Percentiles rank a stretch among this genome's conserved stretches.
phyloP scores from a whole-genome alignment of 805 yeast species.

The Pichia cabralensis region DNA sequence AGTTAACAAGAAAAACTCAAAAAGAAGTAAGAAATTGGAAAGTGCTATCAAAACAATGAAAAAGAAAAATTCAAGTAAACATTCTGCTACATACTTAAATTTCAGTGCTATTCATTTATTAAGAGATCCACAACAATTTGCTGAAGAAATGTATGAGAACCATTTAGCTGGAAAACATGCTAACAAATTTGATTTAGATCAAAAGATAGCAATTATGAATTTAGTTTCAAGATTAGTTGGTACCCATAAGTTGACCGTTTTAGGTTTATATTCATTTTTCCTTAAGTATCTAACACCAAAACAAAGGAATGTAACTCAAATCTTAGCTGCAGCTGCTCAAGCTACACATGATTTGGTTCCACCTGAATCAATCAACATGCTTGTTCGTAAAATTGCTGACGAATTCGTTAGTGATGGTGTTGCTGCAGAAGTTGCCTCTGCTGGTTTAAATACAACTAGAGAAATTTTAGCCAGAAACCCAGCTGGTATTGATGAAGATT shows the following conservation, averaged over 20 bases:
- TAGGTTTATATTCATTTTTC: slow-evolving; percentile 84
- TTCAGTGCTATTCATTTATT: slow-evolving; percentile 91
- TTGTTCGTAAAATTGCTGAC: slow-evolving; percentile 88
- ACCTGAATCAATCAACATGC: slow-evolving; percentile 75
- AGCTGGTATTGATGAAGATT: slow-evolving; percentile 78
- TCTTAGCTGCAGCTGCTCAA: slow-evolving; percentile 96
- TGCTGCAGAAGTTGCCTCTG: slow-evolving; percentile 94
- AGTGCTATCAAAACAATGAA: slow-evolving; percentile 59
- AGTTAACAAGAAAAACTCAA: slow-evolving; percentile 73
- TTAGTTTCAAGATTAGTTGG: slow-evolving; percentile 84
- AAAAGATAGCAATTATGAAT: slow-evolving; percentile 80
- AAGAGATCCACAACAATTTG: slow-evolving; percentile 97
- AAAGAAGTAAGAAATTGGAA: slow-evolving; percentile 73
- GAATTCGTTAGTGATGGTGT: slow-evolving; percentile 98
- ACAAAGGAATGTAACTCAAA: slow-evolving; percentile 87
- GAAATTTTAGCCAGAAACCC: slow-evolving; percentile 93
- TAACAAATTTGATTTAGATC: slow-evolving; percentile 73
- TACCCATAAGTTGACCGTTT: slow-evolving; percentile 82
- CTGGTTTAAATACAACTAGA: slow-evolving; percentile 91
- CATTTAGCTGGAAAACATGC: slow-evolving; percentile 64
- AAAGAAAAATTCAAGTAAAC: slow-evolving; percentile 50
- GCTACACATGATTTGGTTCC: slow-evolving; percentile 96
- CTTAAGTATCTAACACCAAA: slow-evolving; percentile 88
- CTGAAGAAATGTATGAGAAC: slow-evolving; percentile 66
- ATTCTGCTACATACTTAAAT: slow-evolving; percentile 63